Evolutionary conservation across 225 moss, liverwort and hornwort genomes (phyloP), one percentile per base, ranked within the genome.

Genomic region (Marchantia polymorpha): DNA sequence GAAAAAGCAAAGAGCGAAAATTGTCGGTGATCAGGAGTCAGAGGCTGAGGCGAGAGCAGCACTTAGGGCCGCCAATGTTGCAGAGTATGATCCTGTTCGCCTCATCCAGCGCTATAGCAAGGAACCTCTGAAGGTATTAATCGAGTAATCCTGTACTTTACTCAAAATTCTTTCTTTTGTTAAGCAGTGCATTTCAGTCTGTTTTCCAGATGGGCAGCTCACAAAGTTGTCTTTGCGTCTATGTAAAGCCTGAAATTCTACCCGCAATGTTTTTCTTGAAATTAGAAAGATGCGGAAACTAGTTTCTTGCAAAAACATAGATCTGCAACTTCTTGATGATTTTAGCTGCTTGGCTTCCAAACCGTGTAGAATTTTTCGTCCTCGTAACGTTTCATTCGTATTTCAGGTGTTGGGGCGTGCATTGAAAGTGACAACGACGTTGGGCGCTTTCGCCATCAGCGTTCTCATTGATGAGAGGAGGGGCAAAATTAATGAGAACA

Each of bases 321-420:
- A 27, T 26, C 66, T 66, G 30, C 66, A 27, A 9, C 29, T 25
- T 69, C 68, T 27, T 6, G 46, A 3, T 25, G 39, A 19, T 2
- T 69, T 17, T 17, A 69, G 12, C 29, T 14, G 7, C n/a, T 60
- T 17, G 19, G 19, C n/a, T 60, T 60, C 19, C 60, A 60, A 60
- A 60, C 20, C 20, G 31, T 68, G 67, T 3, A 9, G 67, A 68
- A 25, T 31, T 68, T 0, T 30, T 68, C 30, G 0, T 15, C 39
- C 6, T 31, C 2, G 31, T 15, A 12, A 39, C 15, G 12, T 68
- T 31, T 30, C 39, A 77, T 15, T 77, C 23, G 46, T 9, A 75
- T 74, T 78, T 80, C 92, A 96, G 96, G 96, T 94, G 56, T 52
- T 93, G 72, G 83, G 90, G 79, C 92, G 96, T 85, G 82, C 94